Base-by-base conservation (phyloP, 768 basidiomycete genomes). In the Glaciozyma martinii region DNA sequence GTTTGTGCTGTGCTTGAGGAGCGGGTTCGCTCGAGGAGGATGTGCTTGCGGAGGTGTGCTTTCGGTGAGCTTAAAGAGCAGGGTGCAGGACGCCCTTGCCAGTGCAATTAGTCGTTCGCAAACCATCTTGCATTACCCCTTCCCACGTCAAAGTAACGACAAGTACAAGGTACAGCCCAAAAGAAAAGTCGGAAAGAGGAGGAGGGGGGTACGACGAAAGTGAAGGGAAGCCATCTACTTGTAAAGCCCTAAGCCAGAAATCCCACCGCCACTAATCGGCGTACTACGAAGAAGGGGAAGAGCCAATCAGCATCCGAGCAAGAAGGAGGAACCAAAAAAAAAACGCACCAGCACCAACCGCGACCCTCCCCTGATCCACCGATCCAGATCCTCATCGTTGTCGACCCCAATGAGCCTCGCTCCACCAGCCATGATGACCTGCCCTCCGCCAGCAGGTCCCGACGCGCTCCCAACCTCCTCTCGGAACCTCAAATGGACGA, bases 401-500 rank as follows among this genome's bases (percentile, higher is more conserved):
- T 63, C 59, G 2, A 74, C 43, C 7, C 65, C 63, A 29, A 74
- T 62, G 33, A 72, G 30, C 44, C 64, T 59, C 23, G 70, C 68
- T 4, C 71, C 71, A 3, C 69, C 69, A 0, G 66, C 64, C 62
- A 72, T 63, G 25, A 66, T 52, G 49, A 66, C 57, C 47, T 70
- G 63, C 33, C 57, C 65, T 0, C 59, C 50, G 5, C 65, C 68
- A 5, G 58, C 32, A 4, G 53, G 53, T 16, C 55, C 55, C 25
- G 19, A 33, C 46, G 23, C 19, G 32, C 58, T 57, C 6, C 65
- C 68, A 8, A 60, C 64, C 55, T 70, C 68, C 33, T 64, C 60
- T 2, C 68, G 52, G 76, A 87, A 98, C 70, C 83, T 81, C 67
- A 98, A 79, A 50, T 79, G 78, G 13, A 74, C 78, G 43, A 94